A percentile compares a stretch with the other conserved stretches of the same genome.
Conservation (phyloP, 2,329 filamentous ascomycete species). For the Sordariomycetes sp. region DNA sequence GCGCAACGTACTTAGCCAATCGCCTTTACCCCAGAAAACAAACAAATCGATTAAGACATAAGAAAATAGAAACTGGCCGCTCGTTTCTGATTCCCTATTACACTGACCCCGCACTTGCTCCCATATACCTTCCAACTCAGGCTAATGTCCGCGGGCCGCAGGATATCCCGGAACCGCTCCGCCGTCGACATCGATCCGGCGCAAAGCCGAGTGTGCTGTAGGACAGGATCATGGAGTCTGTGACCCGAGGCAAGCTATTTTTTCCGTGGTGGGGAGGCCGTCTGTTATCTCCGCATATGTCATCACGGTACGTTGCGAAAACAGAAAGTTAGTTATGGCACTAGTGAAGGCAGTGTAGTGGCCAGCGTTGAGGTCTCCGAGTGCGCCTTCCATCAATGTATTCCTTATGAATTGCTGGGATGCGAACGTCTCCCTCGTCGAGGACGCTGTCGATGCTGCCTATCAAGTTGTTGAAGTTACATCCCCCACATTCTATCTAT, state of each 20-base stretch:
- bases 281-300: slow-evolving; percentile 3
- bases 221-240: not conserved
- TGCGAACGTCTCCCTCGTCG: too few relatives aligned
- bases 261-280: not conserved
- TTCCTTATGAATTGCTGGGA: too few relatives aligned
- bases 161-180: not conserved
- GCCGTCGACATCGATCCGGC: not conserved
- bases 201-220: not conserved
- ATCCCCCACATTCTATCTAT: too few relatives aligned
- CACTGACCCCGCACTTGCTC: too few relatives aligned
- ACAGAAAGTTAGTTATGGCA: not conserved
- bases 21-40: too few relatives aligned
- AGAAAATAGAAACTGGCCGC: too few relatives aligned
- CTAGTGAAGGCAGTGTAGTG: not conserved
- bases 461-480: too few relatives aligned
- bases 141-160: not conserved
- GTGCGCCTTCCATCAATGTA: not conserved
- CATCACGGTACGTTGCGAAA: not conserved
- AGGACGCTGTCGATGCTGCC: too few relatives aligned
- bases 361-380: not conserved
- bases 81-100: too few relatives aligned
- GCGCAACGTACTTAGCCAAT: too few relatives aligned
- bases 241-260: not conserved
- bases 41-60: too few relatives aligned
- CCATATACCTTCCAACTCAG: too few relatives aligned